Evolutionary conservation across 139 green algal genomes (phyloP), one percentile per base, ranked within the genome.

Genomic region (Asterochloris sp.): DNA sequence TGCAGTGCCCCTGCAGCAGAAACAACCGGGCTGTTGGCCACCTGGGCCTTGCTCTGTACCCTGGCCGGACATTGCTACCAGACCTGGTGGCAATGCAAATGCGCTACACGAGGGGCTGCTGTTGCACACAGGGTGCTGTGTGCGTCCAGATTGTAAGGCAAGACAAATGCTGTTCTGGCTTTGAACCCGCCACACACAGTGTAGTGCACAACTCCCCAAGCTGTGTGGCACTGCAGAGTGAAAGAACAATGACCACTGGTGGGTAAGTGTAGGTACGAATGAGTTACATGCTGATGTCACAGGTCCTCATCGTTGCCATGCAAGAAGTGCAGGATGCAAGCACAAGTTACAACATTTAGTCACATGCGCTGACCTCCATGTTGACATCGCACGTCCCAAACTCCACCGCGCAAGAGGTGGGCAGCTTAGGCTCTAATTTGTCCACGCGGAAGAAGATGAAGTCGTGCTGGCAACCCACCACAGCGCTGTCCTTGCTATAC

Each of bases 1-100:
- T 69, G 60, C 76, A 80, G 24, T 29, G 26, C 13, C 76, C 76
- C 76, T 80, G 76, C 76, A 69, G n/a, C 67, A 1, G 15, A 62
- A 6, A n/a, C 8, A 12, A 21, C 24, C 19, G 13, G 0, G 69
- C 69, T 76, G 26, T 60, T 26, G 9, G 13, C 38, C 16, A 24
- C 8, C 24, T 61, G 71, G 71, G 19, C 66, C 17, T 4, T 24
- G 66, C 8, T 71, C 19, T 26, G 66, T 24, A 71, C 4, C 4
- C 17, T 71, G 4, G 19, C 19, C 19, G 4, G 66, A 24, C 4
- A 8, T 8, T 26, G 66, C 21, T 71, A 71, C 66, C 66, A 26
- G 2, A 71, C 66, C 21, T 71, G 66, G 6, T 71, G 19, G 19
- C 21, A 21, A 71, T 24, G 21, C 21, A 10, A 24, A 2, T 26